A percentile compares a stretch with the other conserved stretches of the same genome.
Conservation (phyloP, 1,139 yeast species). For the Debaryomyces udenii region DNA sequence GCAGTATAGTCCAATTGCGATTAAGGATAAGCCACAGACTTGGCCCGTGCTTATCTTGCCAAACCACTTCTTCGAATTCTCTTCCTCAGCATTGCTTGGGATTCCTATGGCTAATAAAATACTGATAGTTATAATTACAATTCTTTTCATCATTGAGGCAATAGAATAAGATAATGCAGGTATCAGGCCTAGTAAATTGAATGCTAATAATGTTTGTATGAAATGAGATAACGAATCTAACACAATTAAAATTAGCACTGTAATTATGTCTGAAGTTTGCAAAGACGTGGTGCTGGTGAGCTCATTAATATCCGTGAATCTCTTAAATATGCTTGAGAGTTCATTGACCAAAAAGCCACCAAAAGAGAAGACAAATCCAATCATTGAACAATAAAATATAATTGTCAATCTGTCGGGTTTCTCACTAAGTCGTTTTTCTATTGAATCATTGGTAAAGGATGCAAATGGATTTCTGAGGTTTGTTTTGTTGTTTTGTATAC, state of each 20-base stretch:
- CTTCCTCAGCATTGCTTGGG: constrained; percentile 10
- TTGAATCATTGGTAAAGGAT: constrained; percentile 19
- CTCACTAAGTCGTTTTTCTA: constrained; percentile 16
- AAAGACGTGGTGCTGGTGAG: constrained; percentile 16
- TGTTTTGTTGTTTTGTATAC: constrained; percentile 22
- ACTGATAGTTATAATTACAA: constrained; percentile 40
- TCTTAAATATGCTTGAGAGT: constrained; percentile 22
- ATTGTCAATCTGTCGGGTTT: constrained; percentile 46
- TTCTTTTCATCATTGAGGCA: constrained; percentile 49
- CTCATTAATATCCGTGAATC: constrained; percentile 15
- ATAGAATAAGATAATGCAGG: constrained; percentile 46
- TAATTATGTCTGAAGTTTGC: constrained; percentile 25
- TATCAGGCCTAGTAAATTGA: constrained; percentile 40
- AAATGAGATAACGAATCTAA: constrained; percentile 40
- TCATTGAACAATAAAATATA: constrained; percentile 39
- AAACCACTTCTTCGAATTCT: constrained; percentile 25
- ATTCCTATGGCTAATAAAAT: constrained; percentile 30
- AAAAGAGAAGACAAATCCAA: constrained; percentile 37
- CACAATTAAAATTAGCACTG: constrained; percentile 28
- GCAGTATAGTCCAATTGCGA: constrained; percentile 40
- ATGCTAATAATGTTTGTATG: constrained; percentile 39
- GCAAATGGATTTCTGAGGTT: constrained; percentile 28
- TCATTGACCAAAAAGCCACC: constrained; percentile 38
- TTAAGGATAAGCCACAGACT: constrained; percentile 32
- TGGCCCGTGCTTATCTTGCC: constrained; percentile 35